Conservation (phyloP, 1,139 yeast genomes). For the Ogataea hybrid region DNA sequence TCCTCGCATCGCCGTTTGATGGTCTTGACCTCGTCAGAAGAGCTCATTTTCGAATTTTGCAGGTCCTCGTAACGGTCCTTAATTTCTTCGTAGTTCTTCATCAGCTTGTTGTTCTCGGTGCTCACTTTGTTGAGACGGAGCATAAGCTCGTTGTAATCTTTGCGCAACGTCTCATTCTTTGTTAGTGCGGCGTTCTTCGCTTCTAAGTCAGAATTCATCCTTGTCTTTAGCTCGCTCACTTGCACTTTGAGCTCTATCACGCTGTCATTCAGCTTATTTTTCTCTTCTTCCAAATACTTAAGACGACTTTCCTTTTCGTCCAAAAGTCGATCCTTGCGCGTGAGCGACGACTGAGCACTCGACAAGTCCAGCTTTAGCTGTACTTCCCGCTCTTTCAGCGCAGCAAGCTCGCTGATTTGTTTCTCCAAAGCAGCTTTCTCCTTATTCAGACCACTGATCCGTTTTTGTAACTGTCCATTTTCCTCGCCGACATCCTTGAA, state of each 20-base stretch:
- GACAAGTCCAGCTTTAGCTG: conserved; percentile 30
- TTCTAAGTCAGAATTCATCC: conserved; percentile 36
- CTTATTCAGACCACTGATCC: conserved; percentile 23
- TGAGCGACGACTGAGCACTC: conserved; percentile 29
- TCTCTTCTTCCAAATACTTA: conserved; percentile 40
- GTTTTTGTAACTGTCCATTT: conserved; percentile 14
- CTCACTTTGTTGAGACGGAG: conserved; percentile 40
- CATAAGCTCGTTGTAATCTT: conserved; percentile 35
- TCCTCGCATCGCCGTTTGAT: conserved; percentile 79
- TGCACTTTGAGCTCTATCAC: conserved; percentile 44
- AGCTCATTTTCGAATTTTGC: conserved; percentile 44
- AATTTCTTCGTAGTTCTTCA: conserved; percentile 49
- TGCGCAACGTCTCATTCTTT: conserved; percentile 40
- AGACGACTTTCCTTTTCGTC: conserved; percentile 32
- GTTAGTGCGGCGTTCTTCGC: conserved; percentile 41
- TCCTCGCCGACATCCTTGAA: conserved; percentile 8
- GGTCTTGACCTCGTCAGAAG: conserved; percentile 56
- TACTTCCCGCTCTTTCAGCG: conserved; percentile 36
- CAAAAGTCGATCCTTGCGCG: conserved; percentile 26
- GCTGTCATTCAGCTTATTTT: conserved; percentile 39
- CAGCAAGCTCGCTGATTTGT: conserved; percentile 18
- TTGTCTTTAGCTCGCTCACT: conserved; percentile 41
- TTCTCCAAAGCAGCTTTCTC: conserved; percentile 32
- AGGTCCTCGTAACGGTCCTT: conserved; percentile 50
- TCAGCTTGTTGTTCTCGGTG: conserved; percentile 50